Base-by-base conservation (phyloP, 140 eudicot genomes). In the Anethum foeniculum region DNA sequence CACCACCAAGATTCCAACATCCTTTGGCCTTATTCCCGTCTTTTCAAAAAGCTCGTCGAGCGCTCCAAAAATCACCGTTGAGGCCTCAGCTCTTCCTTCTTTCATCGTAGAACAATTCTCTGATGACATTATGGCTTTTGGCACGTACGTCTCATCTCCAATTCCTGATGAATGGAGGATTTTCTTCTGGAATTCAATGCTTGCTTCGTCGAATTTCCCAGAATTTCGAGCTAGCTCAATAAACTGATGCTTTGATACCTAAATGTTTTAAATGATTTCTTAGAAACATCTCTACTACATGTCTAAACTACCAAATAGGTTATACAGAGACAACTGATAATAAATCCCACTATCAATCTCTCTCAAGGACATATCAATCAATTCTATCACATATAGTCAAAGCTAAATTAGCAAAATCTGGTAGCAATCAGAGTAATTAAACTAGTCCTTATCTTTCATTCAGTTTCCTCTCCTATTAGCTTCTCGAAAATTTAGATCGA, bases 91-190 rank as follows among this genome's bases (percentile, higher is more conserved):
- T 21, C 99, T 77, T 2, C 99, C 98, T 81, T 96, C 97, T 81
- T 96, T 96, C 97, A 96, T 91, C 16, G 99, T 96, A 7, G 91
- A 67, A 51, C 88, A 89, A 81, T 91, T 90, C 21, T 87, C 92
- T 7, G 90, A 73, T 10, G 92, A 87, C 85, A 79, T 84, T 44
- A 93, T 80, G 7, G 96, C 86, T 81, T 82, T 89, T 1, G 99
- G 98, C 28, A 96, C 91, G 80, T 93, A 93, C 27, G 97, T 92
- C 67, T 96, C 99, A 69, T 96, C 91, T 0, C 99, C 99, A 10
- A 96, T 89, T n/a, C 99, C 99, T 0, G 99, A 96, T 2, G 97
- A 86, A 39, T 96, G 76, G 3, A 96, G 85, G 6, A 96, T 93
- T 38, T 86, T 89, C 34, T 86, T 86, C 88, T 93, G 91, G 82